A percentile compares a stretch with the other conserved stretches of the same genome.
phyloP scores from a whole-genome alignment of 345 rosid species.

The Barbarea vulgaris region DNA sequence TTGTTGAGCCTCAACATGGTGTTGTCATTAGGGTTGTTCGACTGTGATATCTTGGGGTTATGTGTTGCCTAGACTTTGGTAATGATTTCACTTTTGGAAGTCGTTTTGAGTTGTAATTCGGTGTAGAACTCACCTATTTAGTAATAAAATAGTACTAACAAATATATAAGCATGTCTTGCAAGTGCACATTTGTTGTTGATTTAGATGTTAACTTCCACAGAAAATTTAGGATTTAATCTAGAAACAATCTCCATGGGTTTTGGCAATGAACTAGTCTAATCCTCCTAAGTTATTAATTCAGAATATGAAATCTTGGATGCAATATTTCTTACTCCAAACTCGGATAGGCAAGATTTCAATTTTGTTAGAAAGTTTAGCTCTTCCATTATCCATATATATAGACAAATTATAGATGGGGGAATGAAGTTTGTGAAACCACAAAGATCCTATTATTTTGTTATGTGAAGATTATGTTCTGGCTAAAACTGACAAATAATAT shows the following conservation, averaged over 20 bases:
- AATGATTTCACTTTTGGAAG: neutral
- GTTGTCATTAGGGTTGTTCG: slow-evolving; percentile 46
- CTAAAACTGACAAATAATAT: too few relatives aligned
- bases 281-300: neutral
- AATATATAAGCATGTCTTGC: neutral
- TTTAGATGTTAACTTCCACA: neutral
- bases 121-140: neutral
- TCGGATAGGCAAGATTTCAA: neutral
- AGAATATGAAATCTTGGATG: neutral
- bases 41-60: neutral
- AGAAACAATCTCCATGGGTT: neutral
- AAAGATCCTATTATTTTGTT: too few relatives aligned
- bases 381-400: too few relatives aligned
- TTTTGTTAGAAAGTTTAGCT: too few relatives aligned
- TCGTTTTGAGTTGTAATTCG: neutral
- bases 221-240: neutral
- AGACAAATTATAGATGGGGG: too few relatives aligned
- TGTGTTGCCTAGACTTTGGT: neutral
- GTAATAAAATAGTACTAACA: too few relatives aligned
- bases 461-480: too few relatives aligned
- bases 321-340: neutral
- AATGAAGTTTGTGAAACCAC: too few relatives aligned
- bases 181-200: neutral
- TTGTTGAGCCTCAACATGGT: slow-evolving; percentile 78
- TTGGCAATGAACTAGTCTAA: neutral